A percentile compares a stretch with the other conserved stretches of the same genome.
Conservation (phyloP, 345 rosid species). For the Salix purpurea region DNA sequence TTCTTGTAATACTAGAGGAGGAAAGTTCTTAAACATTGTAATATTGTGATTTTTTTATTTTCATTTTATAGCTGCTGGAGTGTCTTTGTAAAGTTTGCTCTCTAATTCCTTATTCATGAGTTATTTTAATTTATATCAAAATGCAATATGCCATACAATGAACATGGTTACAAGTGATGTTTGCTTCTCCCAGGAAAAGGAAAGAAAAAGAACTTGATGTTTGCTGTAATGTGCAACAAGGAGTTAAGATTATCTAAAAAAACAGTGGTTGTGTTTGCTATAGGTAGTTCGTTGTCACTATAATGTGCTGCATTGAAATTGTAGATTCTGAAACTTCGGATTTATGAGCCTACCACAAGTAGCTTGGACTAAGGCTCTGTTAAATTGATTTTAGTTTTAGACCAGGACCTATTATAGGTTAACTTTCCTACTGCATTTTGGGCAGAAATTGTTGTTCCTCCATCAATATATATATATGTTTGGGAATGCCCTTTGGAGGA, state of each 20-base stretch:
- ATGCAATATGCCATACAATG: background rate
- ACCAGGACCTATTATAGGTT: background rate
- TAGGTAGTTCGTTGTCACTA: background rate
- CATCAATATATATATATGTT: background rate
- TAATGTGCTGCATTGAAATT: background rate
- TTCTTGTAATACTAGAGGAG: background rate
- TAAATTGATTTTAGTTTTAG: background rate
- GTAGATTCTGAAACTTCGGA: background rate
- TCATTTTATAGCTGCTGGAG: background rate
- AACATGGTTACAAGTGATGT: background rate
- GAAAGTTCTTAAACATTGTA: background rate
- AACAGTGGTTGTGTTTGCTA: background rate
- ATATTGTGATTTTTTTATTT: background rate
- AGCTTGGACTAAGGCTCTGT: background rate
- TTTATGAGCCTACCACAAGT: background rate
- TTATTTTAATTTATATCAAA: too few species aligned
- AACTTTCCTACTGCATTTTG: background rate
- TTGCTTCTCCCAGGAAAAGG: background rate
- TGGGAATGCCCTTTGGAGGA: too few species aligned
- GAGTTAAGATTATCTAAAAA: background rate
- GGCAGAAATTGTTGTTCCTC: background rate
- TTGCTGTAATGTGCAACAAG: background rate
- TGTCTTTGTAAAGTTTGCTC: background rate
- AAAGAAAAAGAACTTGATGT: too few species aligned
- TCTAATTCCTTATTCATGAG: background rate